Percentiles rank a stretch among this genome's conserved stretches.
Conservation (phyloP, 345 rosid species). For the Microcos paniculata region DNA sequence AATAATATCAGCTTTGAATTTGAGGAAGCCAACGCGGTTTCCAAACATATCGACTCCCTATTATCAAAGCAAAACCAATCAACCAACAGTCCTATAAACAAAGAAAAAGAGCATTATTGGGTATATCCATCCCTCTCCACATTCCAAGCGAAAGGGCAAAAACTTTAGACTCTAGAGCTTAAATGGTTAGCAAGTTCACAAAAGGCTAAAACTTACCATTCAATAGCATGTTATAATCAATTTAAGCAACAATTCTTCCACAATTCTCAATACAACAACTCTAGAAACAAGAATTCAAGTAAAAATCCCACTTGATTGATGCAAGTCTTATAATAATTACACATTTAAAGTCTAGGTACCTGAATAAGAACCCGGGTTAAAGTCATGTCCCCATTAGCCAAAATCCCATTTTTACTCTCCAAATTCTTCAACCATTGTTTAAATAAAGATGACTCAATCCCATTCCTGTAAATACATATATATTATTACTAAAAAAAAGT, state of each 20-base stretch:
- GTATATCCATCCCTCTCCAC: not conserved
- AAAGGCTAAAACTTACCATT: not conserved
- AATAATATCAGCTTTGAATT: conserved; percentile 77
- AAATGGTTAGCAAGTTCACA: not conserved
- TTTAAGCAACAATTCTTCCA: not conserved
- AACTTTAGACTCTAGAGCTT: not conserved
- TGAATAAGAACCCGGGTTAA: conserved; percentile 72
- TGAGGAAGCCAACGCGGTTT: conserved; percentile 70
- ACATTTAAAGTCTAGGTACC: conserved; percentile 30
- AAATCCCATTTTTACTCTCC: conserved; percentile 73
- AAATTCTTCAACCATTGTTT: conserved; percentile 77
- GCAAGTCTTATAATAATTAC: not conserved
- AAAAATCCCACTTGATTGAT: not conserved
- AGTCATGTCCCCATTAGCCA: conserved; percentile 52
- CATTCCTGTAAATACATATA: conserved; percentile 40
- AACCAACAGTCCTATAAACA: not conserved
- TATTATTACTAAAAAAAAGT: not conserved
- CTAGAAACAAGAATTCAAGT: not conserved
- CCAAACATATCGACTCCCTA: conserved; percentile 98
- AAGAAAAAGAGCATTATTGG: not conserved
- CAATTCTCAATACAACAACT: not conserved
- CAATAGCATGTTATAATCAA: not conserved
- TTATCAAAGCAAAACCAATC: conserved; percentile 16
- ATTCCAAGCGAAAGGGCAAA: not conserved
- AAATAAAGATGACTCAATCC: conserved; percentile 74